A percentile compares a stretch with the other conserved stretches of the same genome.
phyloP scores from a whole-genome alignment of 2,329 filamentous ascomycete species.

The Ascochyta fabae region DNA sequence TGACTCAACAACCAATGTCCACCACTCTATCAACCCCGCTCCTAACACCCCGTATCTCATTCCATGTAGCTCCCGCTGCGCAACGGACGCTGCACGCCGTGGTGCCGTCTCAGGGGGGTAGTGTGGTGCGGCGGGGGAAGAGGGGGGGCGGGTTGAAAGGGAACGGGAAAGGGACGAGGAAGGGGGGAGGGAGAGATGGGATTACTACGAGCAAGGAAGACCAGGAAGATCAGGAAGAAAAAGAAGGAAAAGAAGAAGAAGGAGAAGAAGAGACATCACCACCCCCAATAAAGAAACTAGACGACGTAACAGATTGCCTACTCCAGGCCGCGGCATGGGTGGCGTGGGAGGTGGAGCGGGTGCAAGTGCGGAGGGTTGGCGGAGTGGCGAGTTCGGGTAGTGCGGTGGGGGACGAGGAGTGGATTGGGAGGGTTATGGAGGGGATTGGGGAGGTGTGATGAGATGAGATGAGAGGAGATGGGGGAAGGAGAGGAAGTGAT shows the following conservation, averaged over 20 bases:
- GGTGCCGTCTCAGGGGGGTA: conserved; percentile 3
- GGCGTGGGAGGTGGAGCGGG: conserved; percentile 71
- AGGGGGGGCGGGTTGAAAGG: too few relatives aligned
- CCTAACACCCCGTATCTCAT: conserved; percentile 22
- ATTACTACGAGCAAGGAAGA: too few relatives aligned
- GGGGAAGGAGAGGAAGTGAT: not conserved
- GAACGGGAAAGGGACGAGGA: too few relatives aligned
- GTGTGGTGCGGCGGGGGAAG: too few relatives aligned
- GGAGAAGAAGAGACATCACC: too few relatives aligned
- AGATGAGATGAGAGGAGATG: not conserved
- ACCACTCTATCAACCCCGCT: conserved; percentile 6
- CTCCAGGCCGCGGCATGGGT: conserved; percentile 80
- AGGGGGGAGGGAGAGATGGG: too few relatives aligned
- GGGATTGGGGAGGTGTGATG: not conserved
- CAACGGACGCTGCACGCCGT: conserved; percentile 10
- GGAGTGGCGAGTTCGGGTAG: not conserved
- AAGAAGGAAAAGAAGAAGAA: too few relatives aligned
- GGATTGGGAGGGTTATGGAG: not conserved
- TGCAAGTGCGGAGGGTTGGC: conserved; percentile 5
- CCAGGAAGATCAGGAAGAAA: too few relatives aligned
- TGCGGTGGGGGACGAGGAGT: not conserved
- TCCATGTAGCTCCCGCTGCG: conserved; percentile 21
- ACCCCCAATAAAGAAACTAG: conserved; percentile 63
- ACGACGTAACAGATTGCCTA: conserved; percentile 81
- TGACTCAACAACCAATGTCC: conserved; percentile 23